Evolutionary conservation across 257 asterid genomes (phyloP), one percentile per base, ranked within the genome.

Genomic region (Haberlea rhodopensis): DNA sequence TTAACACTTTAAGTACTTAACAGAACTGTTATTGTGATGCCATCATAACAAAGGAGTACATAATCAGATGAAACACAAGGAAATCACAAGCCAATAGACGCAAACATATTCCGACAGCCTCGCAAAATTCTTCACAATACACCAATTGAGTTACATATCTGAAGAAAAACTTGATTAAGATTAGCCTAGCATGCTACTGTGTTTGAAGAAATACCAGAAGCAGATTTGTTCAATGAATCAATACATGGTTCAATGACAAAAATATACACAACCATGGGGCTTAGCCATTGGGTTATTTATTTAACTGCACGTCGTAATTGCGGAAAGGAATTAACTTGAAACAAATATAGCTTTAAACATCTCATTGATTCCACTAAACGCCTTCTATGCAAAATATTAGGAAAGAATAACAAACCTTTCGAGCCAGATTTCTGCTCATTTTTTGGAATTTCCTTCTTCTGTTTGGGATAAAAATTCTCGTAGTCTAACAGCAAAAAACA

Each of bases 381-480:
- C 61, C 55, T 22, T 60, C 51, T 54, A 29, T 13, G 27, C 63
- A 49, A 65, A 3, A 40, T 60, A 22, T 61, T 60, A 29, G 15
- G 52, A 65, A 7, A 46, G 57, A 58, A 63, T 27, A 37, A 56
- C 76, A 71, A 70, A 82, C 95, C 88, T 84, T 82, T 84, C 60
- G 96, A 76, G 69, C 70, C 85, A 11, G 88, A 46, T 56, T 85
- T 80, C 77, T 84, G 84, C 65, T 77, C 86, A 22, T 75, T 71
- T 25, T 88, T 82, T 1, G 90, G 87, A 61, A 59, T 69, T 73
- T 72, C 90, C 75, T 82, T 79, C 74, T 82, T 84, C 8, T 73
- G 73, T 68, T 78, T 84, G 0, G 95, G 95, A 63, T 62, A 73
- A 73, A 68, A 86, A 3, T 82, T 86, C 71, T 79, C 86, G 68